These are phyloP conservation scores for Trichoderma guizhouense DNA, from an alignment of 2,329 filamentous ascomycete species.

Conservation along the genomic window DNA sequence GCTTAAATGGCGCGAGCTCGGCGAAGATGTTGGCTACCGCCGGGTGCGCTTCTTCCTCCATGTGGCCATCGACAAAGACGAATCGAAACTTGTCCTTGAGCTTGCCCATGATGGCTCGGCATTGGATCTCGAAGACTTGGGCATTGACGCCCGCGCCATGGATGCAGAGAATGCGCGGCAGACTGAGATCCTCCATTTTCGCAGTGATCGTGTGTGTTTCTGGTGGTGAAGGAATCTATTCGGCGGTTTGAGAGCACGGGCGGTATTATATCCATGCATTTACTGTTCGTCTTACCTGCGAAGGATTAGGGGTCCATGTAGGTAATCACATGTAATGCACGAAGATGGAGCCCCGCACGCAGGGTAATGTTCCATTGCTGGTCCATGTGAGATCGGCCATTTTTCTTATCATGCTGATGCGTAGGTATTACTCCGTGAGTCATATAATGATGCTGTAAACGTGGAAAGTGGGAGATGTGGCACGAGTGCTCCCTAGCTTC, in stretches of 20 bases:
- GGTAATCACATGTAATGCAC: not conserved
- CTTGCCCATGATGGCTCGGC: constrained; percentile 48
- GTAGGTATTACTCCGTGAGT: not conserved
- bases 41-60: constrained; percentile 57
- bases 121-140: constrained; percentile 65
- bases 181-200: constrained; percentile 24
- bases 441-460: not conserved
- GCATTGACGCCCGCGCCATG: constrained; percentile 75
- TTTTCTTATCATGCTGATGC: not conserved
- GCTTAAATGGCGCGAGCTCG: constrained; percentile 61
- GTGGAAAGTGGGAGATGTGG: not conserved
- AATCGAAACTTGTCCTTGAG: constrained; percentile 62
- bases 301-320: not conserved
- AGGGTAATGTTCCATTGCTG: not conserved
- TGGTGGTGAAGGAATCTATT: not conserved
- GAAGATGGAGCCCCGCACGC: constrained; percentile 2
- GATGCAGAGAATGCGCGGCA: constrained; percentile 73
- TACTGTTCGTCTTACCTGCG: not conserved
- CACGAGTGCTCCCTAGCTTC: not conserved
- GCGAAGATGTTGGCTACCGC: constrained; percentile 64
- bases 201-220: not conserved
- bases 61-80: constrained; percentile 69
- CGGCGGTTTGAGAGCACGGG: not conserved
- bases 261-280: not conserved
- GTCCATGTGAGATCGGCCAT: not conserved